Conservation (phyloP, 1,139 yeast species). For the Geotrichum klebahnii region DNA sequence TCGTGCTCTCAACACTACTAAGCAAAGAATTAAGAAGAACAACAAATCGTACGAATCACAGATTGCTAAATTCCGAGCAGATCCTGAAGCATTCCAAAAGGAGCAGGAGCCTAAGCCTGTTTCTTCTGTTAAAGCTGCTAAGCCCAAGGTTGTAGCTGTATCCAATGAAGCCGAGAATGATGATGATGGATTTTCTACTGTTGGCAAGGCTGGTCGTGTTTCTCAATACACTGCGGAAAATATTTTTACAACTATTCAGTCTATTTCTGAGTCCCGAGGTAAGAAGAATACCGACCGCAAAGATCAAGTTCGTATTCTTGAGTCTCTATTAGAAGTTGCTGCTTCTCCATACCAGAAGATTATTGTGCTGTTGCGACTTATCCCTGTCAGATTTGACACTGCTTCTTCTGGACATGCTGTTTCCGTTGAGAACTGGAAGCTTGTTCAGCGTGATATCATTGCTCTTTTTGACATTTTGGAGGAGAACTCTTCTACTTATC, state of each 20-base stretch:
- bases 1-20: conserved; percentile 80
- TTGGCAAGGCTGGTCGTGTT: conserved; percentile 43
- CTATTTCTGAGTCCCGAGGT: conserved; percentile 87
- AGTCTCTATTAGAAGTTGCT: conserved; percentile 54
- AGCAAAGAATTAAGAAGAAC: conserved; percentile 83
- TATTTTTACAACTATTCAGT: conserved; percentile 69
- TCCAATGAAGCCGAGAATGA: conserved; percentile 30
- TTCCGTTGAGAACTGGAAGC: conserved; percentile 81
- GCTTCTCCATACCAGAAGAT: conserved; percentile 68
- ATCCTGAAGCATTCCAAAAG: conserved; percentile 69
- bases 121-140: conserved; percentile 27
- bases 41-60: conserved; percentile 61
- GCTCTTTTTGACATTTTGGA: conserved; percentile 67
- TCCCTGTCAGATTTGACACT: conserved; percentile 81
- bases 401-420: conserved; percentile 63
- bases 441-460: conserved; percentile 59
- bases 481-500: conserved; percentile 52
- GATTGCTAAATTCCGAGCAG: conserved; percentile 57
- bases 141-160: conserved; percentile 22
- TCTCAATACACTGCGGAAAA: conserved; percentile 41
- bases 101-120: conserved; percentile 46
- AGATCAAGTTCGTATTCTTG: conserved; percentile 73
- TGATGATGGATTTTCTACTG: conserved; percentile 42
- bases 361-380: conserved; percentile 71
- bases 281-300: conserved; percentile 84